Base-by-base conservation (phyloP, 2,329 filamentous ascomycete genomes). In the Colletotrichum simmondsii region DNA sequence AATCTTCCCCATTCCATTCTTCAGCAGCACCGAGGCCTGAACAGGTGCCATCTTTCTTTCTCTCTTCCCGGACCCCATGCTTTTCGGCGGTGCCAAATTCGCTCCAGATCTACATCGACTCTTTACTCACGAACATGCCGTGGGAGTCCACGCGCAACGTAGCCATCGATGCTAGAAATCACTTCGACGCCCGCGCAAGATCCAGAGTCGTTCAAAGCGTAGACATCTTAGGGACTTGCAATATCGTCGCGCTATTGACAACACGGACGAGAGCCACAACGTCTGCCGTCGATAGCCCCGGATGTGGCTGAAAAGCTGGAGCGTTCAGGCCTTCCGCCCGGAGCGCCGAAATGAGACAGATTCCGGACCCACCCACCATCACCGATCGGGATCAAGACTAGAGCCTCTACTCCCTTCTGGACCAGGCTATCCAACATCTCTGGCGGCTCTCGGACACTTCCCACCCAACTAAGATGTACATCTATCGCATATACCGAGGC, bases 281-380 rank as follows among this genome's bases (percentile, higher is more conserved):
- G 16, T 35, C 49, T 49, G n/a, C 28, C 54, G n/a, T 14, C 68
- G 35, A 59, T 35, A n/a, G 14, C 46, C 4, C 42, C 54, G 56
- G 22, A 26, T 12, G 14, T 52, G 42, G n/a, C 60, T 19, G 28
- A 26, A 54, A 10, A 54, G n/a, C n/a, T 37, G 30, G 12, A 26
- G 14, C 4, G 8, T 35, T 19, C 22, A 32, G 53, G n/a, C 14
- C 53, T 11, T 30, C 65, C 53, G n/a, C 56, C 16, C 14, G 53
- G 30, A 59, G 28, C 53, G 22, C 49, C 69, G 53, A 72, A 62
- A 69, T 53, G 53, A 72, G 46, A 28, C 35, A 52, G 46, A 19
- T 32, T 56, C 61, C 62, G 35, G 28, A 37, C 11, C 52, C 35
- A 63, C n/a, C 37, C 37, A 53, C 28, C 30, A 42, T 54, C 22